Conservation (phyloP, 495 filamentous ascomycete genomes). For the Xylaria castorea region DNA sequence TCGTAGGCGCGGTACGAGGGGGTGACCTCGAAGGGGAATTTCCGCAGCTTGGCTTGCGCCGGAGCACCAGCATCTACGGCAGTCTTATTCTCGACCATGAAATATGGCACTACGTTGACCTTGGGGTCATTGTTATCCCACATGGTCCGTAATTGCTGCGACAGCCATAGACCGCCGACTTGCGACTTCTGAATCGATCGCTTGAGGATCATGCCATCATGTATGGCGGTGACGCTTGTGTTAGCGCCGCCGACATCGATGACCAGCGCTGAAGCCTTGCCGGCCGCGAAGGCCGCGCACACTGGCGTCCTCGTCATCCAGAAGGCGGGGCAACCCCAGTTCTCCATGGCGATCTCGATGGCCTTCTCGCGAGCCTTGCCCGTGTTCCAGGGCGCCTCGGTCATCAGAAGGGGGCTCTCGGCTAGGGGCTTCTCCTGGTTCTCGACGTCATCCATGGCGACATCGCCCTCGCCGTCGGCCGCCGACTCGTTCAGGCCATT, state of each 20-base stretch:
- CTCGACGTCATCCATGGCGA: conserved; percentile 67
- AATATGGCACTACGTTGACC: conserved; percentile 83
- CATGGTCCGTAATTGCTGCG: conserved; percentile 80
- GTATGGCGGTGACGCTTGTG: conserved; percentile 87
- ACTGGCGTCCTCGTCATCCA: conserved; percentile 73
- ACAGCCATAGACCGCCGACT: conserved; percentile 87
- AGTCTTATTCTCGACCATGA: conserved; percentile 82
- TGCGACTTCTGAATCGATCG: conserved; percentile 84
- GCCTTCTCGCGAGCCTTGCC: conserved; percentile 86
- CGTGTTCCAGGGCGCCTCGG: conserved; percentile 91
- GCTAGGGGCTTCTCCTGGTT: conserved; percentile 76
- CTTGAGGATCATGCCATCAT: conserved; percentile 92
- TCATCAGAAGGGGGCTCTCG: conserved; percentile 92
- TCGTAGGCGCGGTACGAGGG: conserved; percentile 78
- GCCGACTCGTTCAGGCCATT: conserved; percentile 77
- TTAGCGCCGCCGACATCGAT: conserved; percentile 92
- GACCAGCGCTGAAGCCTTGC: conserved; percentile 90
- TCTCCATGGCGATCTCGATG: conserved; percentile 95
- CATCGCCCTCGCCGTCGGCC: conserved; percentile 63
- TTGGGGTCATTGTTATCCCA: conserved; percentile 77
- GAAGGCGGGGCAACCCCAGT: conserved; percentile 91
- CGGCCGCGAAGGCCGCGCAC: conserved; percentile 77
- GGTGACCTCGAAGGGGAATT: conserved; percentile 69
- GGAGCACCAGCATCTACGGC: conserved; percentile 88
- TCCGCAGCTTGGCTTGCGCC: conserved; percentile 62